Base-by-base conservation (phyloP, 2,329 filamentous ascomycete species). In the Sclerotiophoma versabilis region DNA sequence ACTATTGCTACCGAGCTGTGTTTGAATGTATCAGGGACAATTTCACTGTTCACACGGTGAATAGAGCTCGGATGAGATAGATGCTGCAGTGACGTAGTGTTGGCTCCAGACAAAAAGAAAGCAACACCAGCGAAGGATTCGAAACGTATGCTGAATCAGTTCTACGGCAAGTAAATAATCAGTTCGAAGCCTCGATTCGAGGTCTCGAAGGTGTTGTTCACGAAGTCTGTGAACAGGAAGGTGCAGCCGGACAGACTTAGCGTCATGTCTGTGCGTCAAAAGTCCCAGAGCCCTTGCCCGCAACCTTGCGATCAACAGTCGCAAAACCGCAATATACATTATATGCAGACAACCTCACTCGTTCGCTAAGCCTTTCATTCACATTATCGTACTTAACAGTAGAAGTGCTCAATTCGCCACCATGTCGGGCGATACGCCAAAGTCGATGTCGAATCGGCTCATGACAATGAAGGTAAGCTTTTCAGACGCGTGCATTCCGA, bases 391-490 rank as follows among this genome's bases (percentile, higher is more conserved):
- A n/a, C 26, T 4, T n/a, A 29, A 12, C 1, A 1, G 44, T 23
- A 54, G 39, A 33, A 54, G 44, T 39, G 39, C 44, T 11, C 4
- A 32, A 15, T 45, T 10, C 0, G 7, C 14, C 65, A 60, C 25
- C 3, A 74, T 74, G 71, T 63, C 69, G 15, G 61, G 67, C 36
- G 70, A 60, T 11, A 71, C 68, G 15, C 71, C 71, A 22, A 89
- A 89, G 75, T 83, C 82, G 38, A 92, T 96, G 87, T 96, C 93
- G 59, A 93, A 89, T 54, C 87, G 92, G 63, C 87, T 97, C 41
- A 82, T 96, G 70, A 93, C 90, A 30, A 97, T 96, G 92, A 96
- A 96, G 77, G 84, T 82, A 70, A 29, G 52, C 33, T 42, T 15
- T 36, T 20, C 8, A 25, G 14, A 29, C 29, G 12, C 39, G 12